Evolutionary conservation across 148 eudicot species (phyloP).

Genomic region (Salicornia ramosissima): DNA sequence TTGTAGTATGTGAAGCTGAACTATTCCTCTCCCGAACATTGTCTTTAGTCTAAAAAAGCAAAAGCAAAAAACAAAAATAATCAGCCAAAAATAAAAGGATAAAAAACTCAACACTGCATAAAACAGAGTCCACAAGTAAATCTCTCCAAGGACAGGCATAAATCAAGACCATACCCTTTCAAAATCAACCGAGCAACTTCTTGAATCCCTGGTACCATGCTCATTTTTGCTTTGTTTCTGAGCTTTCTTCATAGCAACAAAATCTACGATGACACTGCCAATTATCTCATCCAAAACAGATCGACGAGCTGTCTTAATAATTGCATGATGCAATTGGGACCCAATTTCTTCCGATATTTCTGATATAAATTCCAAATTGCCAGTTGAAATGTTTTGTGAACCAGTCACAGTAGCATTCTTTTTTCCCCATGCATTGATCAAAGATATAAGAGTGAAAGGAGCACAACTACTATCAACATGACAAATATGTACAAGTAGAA

Average conservation of each 20-base stretch:
- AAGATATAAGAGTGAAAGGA: constrained; percentile 44
- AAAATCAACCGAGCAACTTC: constrained; percentile 25
- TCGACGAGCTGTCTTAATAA: constrained; percentile 76
- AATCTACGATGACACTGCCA: constrained; percentile 56
- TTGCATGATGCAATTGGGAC: constrained; percentile 69
- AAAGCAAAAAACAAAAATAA: constrained; percentile 15
- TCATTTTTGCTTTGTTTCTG: constrained; percentile 39
- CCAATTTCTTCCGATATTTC: constrained; percentile 65
- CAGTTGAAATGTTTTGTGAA: constrained; percentile 24
- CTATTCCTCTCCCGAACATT: constrained; percentile 21
- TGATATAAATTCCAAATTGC: constrained; percentile 27
- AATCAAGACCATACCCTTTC: constrained; percentile 34
- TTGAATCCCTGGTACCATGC: constrained; percentile 29
- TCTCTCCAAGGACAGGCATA: not conserved
- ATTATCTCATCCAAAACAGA: constrained; percentile 77
- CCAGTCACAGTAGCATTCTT: constrained; percentile 24
- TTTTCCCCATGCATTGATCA: constrained; percentile 49
- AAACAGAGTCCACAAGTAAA: not conserved
- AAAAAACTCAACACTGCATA: constrained; percentile 7
- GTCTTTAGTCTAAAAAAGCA: constrained; percentile 35
- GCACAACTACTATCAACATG: constrained; percentile 45
- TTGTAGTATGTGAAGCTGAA: constrained; percentile 28
- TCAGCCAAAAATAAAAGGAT: not conserved
- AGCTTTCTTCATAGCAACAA: constrained; percentile 50
- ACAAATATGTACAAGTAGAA: constrained; percentile 49